Evolutionary conservation across 2,329 filamentous ascomycete species (phyloP), one percentile per base, ranked within the genome.

Genomic region (Phaeosphaeria sp.): DNA sequence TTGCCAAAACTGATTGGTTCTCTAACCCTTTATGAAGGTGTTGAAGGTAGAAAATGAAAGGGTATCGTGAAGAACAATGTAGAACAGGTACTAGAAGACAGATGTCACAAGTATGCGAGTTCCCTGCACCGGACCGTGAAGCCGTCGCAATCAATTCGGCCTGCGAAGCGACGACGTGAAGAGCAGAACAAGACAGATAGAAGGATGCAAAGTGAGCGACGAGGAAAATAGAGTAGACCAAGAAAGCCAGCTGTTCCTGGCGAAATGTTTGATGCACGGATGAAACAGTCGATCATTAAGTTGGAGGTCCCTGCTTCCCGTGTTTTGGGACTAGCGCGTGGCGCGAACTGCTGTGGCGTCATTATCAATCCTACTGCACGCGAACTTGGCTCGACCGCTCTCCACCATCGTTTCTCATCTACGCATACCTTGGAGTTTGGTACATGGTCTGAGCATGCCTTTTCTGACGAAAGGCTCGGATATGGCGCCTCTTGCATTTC

Each of bases 181-280:
- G 51, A 52, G 42, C 23, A 48, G 27, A 63, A 52, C 46, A 57
- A 55, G 47, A 47, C 63, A 25, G n/a, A n/a, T n/a, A 54, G 25
- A 54, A 48, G 42, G n/a, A n/a, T n/a, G 55, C 53, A 43, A 41
- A 52, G 17, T 46, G 46, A 52, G 42, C 23, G 52, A 55, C 44
- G 54, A 59, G 58, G 62, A 56, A 66, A 55, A 44, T 47, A 52
- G 39, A 55, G 52, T 49, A 47, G 42, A 62, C 59, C 60, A 62
- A 64, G 65, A 64, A 74, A 67, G 71, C 72, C 70, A 74, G 68
- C 60, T 73, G 68, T 68, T 71, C 66, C 62, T 63, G 63, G 59
- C 52, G 62, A 65, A 59, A 52, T 58, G 58, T 39, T 50, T 63
- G 63, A 69, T 63, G 72, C 72, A 69, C 65, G 65, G 66, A 59